These are phyloP conservation scores for Strobilomyces dryophilus DNA, from an alignment of 768 basidiomycete species.

Conservation along the genomic window DNA sequence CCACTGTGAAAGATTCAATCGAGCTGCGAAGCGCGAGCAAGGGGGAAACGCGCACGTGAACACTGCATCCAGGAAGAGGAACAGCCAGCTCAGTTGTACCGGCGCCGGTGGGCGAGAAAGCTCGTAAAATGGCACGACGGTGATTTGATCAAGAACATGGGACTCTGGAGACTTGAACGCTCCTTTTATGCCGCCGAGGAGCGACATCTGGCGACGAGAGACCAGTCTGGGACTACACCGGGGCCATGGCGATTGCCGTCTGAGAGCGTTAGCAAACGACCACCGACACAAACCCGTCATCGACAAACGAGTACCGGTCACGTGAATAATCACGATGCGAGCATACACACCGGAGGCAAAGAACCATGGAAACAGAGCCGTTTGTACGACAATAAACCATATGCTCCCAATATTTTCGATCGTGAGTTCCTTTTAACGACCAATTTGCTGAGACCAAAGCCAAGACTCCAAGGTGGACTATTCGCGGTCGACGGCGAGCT, in stretches of 20 bases:
- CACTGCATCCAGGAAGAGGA: conserved; percentile 26
- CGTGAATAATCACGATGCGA: too few species aligned
- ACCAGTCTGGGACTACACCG: not conserved
- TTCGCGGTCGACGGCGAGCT: too few species aligned
- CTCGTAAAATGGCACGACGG: conserved; percentile 24
- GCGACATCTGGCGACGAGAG: conserved; percentile 15
- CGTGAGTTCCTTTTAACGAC: too few species aligned
- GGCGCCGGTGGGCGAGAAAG: conserved; percentile 14
- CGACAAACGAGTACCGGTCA: not conserved
- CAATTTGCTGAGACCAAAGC: too few species aligned
- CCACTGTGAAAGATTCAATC: conserved; percentile 18
- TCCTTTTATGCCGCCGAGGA: conserved; percentile 1
- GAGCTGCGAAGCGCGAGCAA: not conserved
- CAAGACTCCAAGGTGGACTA: too few species aligned
- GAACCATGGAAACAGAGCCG: too few species aligned
- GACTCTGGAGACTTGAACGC: conserved; percentile 16
- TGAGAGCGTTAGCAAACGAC: conserved; percentile 7
- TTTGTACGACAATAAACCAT: too few species aligned
- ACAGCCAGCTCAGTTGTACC: conserved; percentile 25
- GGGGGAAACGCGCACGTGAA: conserved; percentile 25
- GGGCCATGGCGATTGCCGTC: not conserved
- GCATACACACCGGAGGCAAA: too few species aligned
- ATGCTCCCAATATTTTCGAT: too few species aligned
- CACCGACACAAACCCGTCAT: conserved; percentile 12
- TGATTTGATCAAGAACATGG: conserved; percentile 13